Conservation (phyloP, 208 protist species). For the Leishmania tarentolae region DNA sequence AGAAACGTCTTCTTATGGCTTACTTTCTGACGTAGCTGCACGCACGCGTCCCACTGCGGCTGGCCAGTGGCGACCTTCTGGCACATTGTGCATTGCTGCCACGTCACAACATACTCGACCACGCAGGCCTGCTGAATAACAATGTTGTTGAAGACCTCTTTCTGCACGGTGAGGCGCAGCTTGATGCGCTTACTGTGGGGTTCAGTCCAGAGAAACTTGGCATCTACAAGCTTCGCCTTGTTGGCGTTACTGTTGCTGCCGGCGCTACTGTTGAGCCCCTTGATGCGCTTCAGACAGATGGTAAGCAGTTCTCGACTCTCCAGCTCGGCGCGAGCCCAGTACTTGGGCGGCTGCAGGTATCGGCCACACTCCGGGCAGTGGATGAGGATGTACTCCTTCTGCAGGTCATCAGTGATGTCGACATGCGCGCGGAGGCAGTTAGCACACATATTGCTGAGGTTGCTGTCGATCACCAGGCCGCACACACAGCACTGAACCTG, state of each 20-base stretch:
- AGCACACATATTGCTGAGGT: conserved; percentile 99
- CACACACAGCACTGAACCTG: conserved; percentile 97
- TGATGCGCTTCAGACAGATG: conserved; percentile 97
- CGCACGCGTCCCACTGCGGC: conserved; percentile 97
- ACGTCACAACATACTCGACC: conserved; percentile 97
- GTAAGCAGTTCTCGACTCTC: conserved; percentile 98
- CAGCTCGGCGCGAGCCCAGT: conserved; percentile 94
- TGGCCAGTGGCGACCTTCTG: conserved; percentile 95
- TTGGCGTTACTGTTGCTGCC: conserved; percentile 94
- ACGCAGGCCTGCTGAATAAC: conserved; percentile 97
- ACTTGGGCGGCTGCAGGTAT: conserved; percentile 98
- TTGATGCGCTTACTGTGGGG: conserved; percentile 99
- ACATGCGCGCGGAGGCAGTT: conserved; percentile 96
- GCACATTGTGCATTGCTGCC: conserved; percentile 97
- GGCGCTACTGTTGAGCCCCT: conserved; percentile 89
- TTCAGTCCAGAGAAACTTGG: conserved; percentile 99
- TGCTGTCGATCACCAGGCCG: conserved; percentile 95
- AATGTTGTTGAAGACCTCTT: conserved; percentile 95
- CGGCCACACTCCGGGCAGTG: conserved; percentile 94
- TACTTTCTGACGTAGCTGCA: conserved; percentile 99
- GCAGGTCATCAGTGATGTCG: conserved; percentile 98
- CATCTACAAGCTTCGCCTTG: conserved; percentile 98
- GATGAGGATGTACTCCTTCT: conserved; percentile 95
- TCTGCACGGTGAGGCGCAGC: conserved; percentile 99
- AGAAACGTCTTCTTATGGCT: conserved; percentile 99